Evolutionary conservation across 1,139 yeast species (phyloP), one percentile per base, ranked within the genome.

Genomic region (Zhuliangozyma parablackwelliae): DNA sequence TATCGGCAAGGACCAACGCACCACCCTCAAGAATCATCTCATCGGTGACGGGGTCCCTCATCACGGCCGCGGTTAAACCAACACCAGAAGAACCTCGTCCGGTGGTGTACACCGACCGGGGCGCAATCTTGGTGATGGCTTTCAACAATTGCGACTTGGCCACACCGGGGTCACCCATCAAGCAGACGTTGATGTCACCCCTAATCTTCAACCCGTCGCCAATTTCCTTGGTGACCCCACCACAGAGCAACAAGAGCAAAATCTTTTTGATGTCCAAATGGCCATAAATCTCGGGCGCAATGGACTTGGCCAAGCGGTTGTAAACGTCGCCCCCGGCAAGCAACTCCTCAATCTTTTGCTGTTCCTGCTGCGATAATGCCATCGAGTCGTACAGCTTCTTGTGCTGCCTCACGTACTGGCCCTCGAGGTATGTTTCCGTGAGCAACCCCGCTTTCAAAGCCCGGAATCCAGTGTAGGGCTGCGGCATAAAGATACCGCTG

Each of bases 91-190:
- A 89, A 58, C 99, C 99, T 56, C 96, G 79, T 66, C 99, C 99
- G 1, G 98, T 94, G 7, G 99, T 94, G 62, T 94, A 94, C 29
- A 94, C 95, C 34, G 96, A 95, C 57, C 98, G 77, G 24, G 99
- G 98, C 1, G 98, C 95, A 35, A 94, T 87, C 53, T 90, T 89
- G 39, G 90, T 76, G 46, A 94, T 87, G 27, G 95, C 87, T 59
- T 92, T 92, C 46, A 94, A 72, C 53, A 94, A 71, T 72, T 94
- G 99, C 1, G 98, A 92, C 63, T 94, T 94, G 53, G 99, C 99
- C 39, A 94, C 98, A 72, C 98, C 98, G 29, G 99, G 99, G 55
- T 94, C 99, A 50, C 99, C 99, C 97, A 94, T 92, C 39, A 94
- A 74, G 66, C 97, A 86, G 37, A 94, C 80, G 57, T 94, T 94